Evolutionary conservation across 2,329 filamentous ascomycete species (phyloP).

Genomic region (Epichloe baconii): DNA sequence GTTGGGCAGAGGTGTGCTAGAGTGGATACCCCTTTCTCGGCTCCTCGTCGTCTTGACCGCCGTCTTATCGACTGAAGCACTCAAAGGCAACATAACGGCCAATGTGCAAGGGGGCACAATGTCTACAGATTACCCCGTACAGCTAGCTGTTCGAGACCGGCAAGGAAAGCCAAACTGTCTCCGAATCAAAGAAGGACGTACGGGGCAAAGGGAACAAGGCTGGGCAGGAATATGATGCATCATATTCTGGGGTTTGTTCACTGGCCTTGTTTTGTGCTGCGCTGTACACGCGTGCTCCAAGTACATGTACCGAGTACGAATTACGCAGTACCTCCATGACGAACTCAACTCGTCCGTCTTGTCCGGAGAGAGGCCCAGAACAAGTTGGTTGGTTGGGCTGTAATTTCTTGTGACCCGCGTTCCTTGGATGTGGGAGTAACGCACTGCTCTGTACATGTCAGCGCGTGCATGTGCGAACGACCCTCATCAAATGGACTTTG

Average conservation of each 20-base stretch:
- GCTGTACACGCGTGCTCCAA: not conserved
- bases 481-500: not conserved
- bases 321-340: too few relatives aligned
- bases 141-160: not conserved
- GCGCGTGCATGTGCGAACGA: not conserved
- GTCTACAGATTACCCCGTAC: too few relatives aligned
- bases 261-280: not conserved
- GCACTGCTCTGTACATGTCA: not conserved
- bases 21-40: not conserved
- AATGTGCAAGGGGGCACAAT: not conserved
- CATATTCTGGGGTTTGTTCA: not conserved
- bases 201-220: not conserved
- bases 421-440: too few relatives aligned
- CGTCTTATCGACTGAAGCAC: too few relatives aligned
- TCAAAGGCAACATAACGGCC: too few relatives aligned
- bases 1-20: too few relatives aligned
- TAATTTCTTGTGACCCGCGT: too few relatives aligned
- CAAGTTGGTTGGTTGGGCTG: too few relatives aligned
- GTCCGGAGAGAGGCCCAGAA: too few relatives aligned
- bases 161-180: not conserved
- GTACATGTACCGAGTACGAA: too few relatives aligned
- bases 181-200: not conserved
- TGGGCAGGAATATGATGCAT: not conserved
- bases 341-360: too few relatives aligned
- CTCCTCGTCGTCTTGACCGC: not conserved